Evolutionary conservation across 1,284 basidiomycete species (phyloP).

Genomic region (Pseudozyma sp.): DNA sequence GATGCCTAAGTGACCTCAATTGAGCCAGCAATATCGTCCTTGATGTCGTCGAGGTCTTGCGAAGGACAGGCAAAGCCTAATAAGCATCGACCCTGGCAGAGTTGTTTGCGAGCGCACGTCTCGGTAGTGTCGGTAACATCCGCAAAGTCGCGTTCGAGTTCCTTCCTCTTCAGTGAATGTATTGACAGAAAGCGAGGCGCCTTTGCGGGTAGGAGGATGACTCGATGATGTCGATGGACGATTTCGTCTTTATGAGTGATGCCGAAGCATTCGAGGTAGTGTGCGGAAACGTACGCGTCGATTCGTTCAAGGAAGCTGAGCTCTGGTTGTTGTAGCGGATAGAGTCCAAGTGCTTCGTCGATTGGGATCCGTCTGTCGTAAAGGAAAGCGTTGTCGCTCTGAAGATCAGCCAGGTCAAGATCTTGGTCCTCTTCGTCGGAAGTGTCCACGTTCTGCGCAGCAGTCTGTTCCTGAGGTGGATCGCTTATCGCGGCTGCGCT

Average conservation of each 20-base stretch:
- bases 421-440: constrained; percentile 18
- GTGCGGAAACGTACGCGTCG: constrained; percentile 19
- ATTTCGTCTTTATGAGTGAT: constrained; percentile 32
- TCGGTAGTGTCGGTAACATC: constrained; percentile 22
- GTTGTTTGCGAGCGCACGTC: constrained; percentile 31
- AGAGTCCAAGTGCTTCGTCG: constrained; percentile 24
- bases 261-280: constrained; percentile 39
- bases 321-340: constrained; percentile 1
- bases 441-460: background rate
- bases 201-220: constrained; percentile 29
- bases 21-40: background rate
- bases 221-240: constrained; percentile 19
- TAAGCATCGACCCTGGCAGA: constrained; percentile 40
- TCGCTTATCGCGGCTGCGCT: background rate
- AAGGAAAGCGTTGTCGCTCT: constrained; percentile 30
- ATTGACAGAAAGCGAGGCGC: constrained; percentile 48
- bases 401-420: constrained; percentile 24
- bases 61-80: constrained; percentile 32
- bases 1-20: background rate
- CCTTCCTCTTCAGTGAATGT: constrained; percentile 39
- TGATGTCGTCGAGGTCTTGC: constrained; percentile 4
- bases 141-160: constrained; percentile 41
- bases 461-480: background rate
- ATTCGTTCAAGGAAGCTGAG: constrained; percentile 15
- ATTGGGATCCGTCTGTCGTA: constrained; percentile 14